A percentile compares a stretch with the other conserved stretches of the same genome.
These are phyloP conservation scores for Exophiala sideris DNA, from an alignment of 2,329 filamentous ascomycete genomes.

Conservation along the genomic window DNA sequence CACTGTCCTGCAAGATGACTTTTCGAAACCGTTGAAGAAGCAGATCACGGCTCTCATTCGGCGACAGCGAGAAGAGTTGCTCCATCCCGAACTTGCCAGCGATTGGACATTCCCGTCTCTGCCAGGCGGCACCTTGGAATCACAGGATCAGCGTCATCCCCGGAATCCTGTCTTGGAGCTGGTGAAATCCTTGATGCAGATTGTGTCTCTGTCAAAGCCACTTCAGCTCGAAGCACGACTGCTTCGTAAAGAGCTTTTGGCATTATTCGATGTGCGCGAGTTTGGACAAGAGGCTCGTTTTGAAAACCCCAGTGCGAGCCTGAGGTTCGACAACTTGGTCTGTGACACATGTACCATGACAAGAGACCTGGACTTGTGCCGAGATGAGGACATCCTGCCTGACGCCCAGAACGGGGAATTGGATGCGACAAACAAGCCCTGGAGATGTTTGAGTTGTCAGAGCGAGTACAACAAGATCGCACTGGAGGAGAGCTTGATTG, in stretches of 20 bases:
- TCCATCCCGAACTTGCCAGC: constrained; percentile 79
- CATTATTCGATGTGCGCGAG: constrained; percentile 89
- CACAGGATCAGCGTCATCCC: constrained; percentile 31
- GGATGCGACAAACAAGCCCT: constrained; percentile 46
- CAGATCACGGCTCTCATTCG: constrained; percentile 78
- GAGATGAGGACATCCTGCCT: constrained; percentile 76
- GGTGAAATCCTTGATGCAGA: constrained; percentile 89
- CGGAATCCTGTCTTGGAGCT: constrained; percentile 81
- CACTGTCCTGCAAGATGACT: constrained; percentile 72
- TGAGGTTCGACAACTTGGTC: constrained; percentile 71
- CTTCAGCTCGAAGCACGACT: constrained; percentile 71
- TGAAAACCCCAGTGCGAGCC: constrained; percentile 73
- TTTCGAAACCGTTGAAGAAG: constrained; percentile 86
- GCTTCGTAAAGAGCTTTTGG: constrained; percentile 81
- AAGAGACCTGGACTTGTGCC: constrained; percentile 85
- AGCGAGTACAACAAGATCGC: constrained; percentile 71
- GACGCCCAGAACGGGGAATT: constrained; percentile 35
- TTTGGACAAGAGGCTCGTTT: constrained; percentile 88
- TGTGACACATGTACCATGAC: constrained; percentile 89
- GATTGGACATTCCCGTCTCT: constrained; percentile 83
- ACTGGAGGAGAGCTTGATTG: constrained; percentile 80
- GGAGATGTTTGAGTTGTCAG: constrained; percentile 75
- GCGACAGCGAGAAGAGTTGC: constrained; percentile 80
- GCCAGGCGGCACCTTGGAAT: constrained; percentile 41
- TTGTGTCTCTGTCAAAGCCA: constrained; percentile 74